Conservation (phyloP, 345 rosid species). For the Bruguiera parviflora region DNA sequence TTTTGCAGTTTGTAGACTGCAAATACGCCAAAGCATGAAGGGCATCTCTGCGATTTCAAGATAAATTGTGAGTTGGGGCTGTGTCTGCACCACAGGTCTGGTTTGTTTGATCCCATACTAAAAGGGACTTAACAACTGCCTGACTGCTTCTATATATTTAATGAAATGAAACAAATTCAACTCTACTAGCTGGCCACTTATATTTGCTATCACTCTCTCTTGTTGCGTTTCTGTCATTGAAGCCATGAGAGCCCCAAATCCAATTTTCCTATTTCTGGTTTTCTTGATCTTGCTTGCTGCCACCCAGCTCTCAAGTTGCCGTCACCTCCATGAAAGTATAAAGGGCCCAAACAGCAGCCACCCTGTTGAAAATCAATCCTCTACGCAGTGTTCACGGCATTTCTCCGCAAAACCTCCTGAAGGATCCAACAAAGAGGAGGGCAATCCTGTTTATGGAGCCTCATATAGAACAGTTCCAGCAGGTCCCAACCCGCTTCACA, state of each 20-base stretch:
- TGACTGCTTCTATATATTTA: not conserved
- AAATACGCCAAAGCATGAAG: not conserved
- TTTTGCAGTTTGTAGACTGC: not conserved
- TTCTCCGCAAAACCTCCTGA: conserved; percentile 26
- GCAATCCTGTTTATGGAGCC: conserved; percentile 30
- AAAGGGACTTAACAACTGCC: not conserved
- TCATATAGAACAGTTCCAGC: conserved; percentile 45
- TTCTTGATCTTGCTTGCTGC: conserved; percentile 18
- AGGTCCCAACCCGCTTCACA: conserved; percentile 65
- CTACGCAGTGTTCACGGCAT: conserved; percentile 19
- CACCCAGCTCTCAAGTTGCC: conserved; percentile 29
- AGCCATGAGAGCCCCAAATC: conserved; percentile 21
- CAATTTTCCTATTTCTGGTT: conserved; percentile 11
- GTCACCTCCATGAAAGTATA: conserved; percentile 3
- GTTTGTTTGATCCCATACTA: conserved; percentile 14
- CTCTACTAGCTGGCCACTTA: conserved; percentile 2
- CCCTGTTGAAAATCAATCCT: not conserved
- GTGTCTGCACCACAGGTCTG: conserved; percentile 7
- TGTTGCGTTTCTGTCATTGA: not conserved
- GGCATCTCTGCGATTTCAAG: conserved; percentile 9
- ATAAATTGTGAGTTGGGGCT: conserved; percentile 18
- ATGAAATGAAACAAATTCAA: not conserved
- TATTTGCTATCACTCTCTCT: not conserved
- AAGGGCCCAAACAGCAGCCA: conserved; percentile 6
- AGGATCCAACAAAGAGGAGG: conserved; percentile 16